A percentile compares a stretch with the other conserved stretches of the same genome.
These are phyloP conservation scores for Flaveria linearis DNA, from an alignment of 129 eudicot genomes.

Conservation along the genomic window DNA sequence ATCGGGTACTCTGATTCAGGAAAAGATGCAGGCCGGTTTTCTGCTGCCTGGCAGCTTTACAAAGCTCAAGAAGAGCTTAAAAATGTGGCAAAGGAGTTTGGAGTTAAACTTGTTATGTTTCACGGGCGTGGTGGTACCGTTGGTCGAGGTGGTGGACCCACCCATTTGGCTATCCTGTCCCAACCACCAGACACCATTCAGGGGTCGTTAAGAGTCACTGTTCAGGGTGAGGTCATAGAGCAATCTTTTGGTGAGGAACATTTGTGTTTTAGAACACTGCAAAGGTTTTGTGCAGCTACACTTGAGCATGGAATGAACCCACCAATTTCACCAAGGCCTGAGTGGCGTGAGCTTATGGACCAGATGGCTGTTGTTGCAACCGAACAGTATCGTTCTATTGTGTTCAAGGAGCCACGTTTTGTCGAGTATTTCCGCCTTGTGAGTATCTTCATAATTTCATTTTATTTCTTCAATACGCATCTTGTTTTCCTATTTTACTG, in stretches of 20 bases:
- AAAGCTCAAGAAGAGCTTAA: slow-evolving; percentile 98
- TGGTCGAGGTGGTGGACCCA: slow-evolving; percentile 98
- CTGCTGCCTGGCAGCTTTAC: slow-evolving; percentile 96
- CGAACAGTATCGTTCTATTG: slow-evolving; percentile 67
- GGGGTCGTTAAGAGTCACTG: slow-evolving; percentile 91
- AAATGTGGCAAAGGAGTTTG: slow-evolving; percentile 76
- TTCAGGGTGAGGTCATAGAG: slow-evolving; percentile 99
- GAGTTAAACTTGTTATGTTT: slow-evolving; percentile 93
- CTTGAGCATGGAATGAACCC: slow-evolving; percentile 98
- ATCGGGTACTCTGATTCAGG: slow-evolving; percentile 98
- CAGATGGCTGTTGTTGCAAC: slow-evolving; percentile 83
- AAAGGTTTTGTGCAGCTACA: slow-evolving; percentile 93
- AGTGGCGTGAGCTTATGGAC: slow-evolving; percentile 91
- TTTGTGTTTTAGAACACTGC: slow-evolving; percentile 94
- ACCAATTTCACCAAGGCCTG: slow-evolving; percentile 88
- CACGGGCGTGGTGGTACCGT: slow-evolving; percentile 99
- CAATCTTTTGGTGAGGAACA: slow-evolving; percentile 97
- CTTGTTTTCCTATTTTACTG: not conserved
- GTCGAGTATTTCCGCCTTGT: slow-evolving; percentile 99
- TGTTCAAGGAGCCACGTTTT: slow-evolving; percentile 91
- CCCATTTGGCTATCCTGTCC: slow-evolving; percentile 94
- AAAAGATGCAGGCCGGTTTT: slow-evolving; percentile 89
- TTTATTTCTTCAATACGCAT: not conserved
- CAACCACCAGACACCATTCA: slow-evolving; percentile 95
- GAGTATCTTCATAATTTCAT: slow-evolving; percentile 31